These are phyloP conservation scores for Brassica balearica DNA, from an alignment of 441 rosid genomes.

Conservation along the genomic window DNA sequence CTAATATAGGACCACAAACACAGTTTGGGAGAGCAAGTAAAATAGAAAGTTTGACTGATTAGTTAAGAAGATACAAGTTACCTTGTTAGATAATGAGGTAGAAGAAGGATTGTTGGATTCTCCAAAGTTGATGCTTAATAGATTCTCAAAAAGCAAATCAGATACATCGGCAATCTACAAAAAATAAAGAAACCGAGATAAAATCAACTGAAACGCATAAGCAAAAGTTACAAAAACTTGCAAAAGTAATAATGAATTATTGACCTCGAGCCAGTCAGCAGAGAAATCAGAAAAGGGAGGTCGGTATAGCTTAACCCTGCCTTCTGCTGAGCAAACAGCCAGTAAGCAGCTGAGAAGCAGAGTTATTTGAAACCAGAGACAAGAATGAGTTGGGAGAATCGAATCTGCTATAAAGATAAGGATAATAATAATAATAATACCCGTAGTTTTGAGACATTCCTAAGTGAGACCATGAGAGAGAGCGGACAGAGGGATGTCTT, in stretches of 20 bases:
- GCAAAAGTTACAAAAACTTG: neutral
- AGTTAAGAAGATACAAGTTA: constrained; percentile 46
- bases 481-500: constrained; percentile 67
- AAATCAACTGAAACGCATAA: neutral
- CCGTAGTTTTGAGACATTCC: constrained; percentile 92
- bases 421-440: constrained; percentile 45
- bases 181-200: neutral
- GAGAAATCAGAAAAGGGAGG: constrained; percentile 82
- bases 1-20: neutral
- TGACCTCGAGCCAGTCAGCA: constrained; percentile 96
- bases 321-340: constrained; percentile 84
- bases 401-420: neutral
- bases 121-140: constrained; percentile 56
- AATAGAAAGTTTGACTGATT: neutral
- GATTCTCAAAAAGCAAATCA: constrained; percentile 61
- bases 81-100: constrained; percentile 49
- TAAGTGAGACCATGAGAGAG: constrained; percentile 89
- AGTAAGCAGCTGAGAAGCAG: constrained; percentile 73
- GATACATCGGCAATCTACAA: constrained; percentile 69
- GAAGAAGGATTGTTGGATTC: constrained; percentile 49
- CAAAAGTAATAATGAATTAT: neutral
- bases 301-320: constrained; percentile 83
- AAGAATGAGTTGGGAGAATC: neutral
- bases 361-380: constrained; percentile 19
- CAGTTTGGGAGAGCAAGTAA: neutral